Evolutionary conservation across 768 basidiomycete genomes (phyloP).

Genomic region (Collybia nuda): DNA sequence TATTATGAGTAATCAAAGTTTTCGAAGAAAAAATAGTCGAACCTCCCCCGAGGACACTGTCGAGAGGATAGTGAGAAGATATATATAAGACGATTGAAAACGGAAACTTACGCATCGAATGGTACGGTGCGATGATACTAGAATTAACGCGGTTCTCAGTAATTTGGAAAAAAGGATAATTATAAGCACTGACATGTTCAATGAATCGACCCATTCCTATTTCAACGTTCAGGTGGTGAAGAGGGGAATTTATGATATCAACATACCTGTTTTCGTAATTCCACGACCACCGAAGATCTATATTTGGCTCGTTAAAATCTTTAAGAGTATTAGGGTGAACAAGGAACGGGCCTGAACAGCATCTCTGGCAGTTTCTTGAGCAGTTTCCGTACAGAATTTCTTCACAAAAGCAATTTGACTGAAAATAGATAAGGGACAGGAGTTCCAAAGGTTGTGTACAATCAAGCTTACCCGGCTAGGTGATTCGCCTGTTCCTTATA

Average conservation of each 20-base stretch:
- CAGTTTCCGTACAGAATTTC: constrained; percentile 71
- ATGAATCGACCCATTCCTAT: constrained; percentile 5
- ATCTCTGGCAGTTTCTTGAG: constrained; percentile 79
- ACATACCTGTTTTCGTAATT: constrained; percentile 74
- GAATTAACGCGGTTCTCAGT: background rate
- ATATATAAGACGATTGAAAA: background rate
- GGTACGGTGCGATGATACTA: constrained; percentile 4
- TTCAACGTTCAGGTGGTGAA: no score
- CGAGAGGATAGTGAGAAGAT: constrained; percentile 24
- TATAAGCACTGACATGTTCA: constrained; percentile 1
- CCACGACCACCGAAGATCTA: constrained; percentile 85
- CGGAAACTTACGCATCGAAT: constrained; percentile 1
- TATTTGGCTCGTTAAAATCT: constrained; percentile 22
- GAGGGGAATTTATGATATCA: background rate
- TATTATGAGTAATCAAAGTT: background rate
- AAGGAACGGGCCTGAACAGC: constrained; percentile 46
- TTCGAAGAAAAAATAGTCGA: background rate
- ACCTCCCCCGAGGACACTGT: constrained; percentile 21
- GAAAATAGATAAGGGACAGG: constrained; percentile 1
- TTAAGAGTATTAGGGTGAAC: background rate
- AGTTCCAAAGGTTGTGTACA: background rate
- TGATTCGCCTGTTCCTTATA: constrained; percentile 74
- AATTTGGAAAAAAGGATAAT: background rate
- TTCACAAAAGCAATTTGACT: constrained; percentile 81
- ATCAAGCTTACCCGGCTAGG: constrained; percentile 61